These are phyloP conservation scores for Streptanthus diversifolius DNA, from an alignment of 345 rosid species.

Conservation along the genomic window DNA sequence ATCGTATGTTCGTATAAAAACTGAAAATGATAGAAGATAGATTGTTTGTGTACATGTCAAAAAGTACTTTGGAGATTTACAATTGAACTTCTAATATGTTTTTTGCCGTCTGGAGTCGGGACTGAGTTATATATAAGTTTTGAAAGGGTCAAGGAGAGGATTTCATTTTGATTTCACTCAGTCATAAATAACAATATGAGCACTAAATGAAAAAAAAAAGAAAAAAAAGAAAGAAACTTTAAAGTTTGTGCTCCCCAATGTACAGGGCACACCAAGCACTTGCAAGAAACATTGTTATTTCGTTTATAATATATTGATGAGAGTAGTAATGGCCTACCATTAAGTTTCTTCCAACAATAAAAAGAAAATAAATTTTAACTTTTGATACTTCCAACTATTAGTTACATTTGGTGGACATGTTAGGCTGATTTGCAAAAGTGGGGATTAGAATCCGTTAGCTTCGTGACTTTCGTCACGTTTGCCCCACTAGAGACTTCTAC, in stretches of 20 bases:
- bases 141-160: background rate
- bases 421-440: background rate
- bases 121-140: background rate
- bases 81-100: background rate
- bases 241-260: conserved; percentile 29
- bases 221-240: background rate
- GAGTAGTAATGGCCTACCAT: conserved; percentile 28
- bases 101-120: background rate
- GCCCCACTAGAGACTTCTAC: background rate
- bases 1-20: background rate
- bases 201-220: too few species aligned
- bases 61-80: background rate
- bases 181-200: background rate
- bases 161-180: background rate
- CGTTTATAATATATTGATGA: conserved; percentile 5
- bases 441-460: background rate
- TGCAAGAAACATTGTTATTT: background rate
- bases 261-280: conserved; percentile 12
- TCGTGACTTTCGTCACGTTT: background rate
- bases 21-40: background rate
- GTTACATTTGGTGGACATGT: conserved; percentile 11
- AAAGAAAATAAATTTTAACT: background rate
- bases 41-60: background rate
- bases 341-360: conserved; percentile 3
- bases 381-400: conserved; percentile 5